Evolutionary conservation across 2,329 filamentous ascomycete species (phyloP).

Genomic region (Colletotrichum cereale): DNA sequence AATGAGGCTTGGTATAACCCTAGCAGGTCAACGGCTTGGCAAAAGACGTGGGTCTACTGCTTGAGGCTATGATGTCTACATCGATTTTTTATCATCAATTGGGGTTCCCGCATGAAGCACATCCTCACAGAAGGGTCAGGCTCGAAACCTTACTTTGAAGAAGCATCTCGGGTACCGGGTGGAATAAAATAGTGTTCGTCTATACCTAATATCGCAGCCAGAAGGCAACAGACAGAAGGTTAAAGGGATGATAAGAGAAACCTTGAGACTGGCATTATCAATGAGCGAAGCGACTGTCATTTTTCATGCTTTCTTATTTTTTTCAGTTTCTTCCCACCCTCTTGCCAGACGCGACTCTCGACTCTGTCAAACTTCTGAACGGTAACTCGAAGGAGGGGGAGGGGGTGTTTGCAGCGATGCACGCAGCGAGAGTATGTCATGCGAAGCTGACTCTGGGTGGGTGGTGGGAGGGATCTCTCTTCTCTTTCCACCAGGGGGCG

Average conservation of each 20-base stretch:
- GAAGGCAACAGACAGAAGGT: neutral
- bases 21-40: no score
- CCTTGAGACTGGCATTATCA: neutral
- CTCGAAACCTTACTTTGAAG: neutral
- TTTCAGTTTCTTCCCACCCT: neutral
- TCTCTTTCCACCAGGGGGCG: neutral
- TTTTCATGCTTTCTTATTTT: neutral
- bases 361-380: neutral
- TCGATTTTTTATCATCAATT: neutral
- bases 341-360: neutral
- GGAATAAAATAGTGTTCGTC: neutral
- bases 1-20: neutral
- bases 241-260: neutral
- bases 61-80: neutral
- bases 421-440: constrained; percentile 33
- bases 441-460: constrained; percentile 18
- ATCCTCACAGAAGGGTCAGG: no score
- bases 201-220: neutral
- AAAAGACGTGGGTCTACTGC: neutral
- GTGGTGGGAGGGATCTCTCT: neutral
- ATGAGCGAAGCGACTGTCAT: neutral
- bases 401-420: neutral
- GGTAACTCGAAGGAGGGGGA: neutral
- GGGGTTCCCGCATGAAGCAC: no score
- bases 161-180: neutral